Percentiles rank a stretch among this genome's conserved stretches.
Evolutionary conservation across 306 rosid species (phyloP).

Genomic region (Amphicarpaea edgeworthii): DNA sequence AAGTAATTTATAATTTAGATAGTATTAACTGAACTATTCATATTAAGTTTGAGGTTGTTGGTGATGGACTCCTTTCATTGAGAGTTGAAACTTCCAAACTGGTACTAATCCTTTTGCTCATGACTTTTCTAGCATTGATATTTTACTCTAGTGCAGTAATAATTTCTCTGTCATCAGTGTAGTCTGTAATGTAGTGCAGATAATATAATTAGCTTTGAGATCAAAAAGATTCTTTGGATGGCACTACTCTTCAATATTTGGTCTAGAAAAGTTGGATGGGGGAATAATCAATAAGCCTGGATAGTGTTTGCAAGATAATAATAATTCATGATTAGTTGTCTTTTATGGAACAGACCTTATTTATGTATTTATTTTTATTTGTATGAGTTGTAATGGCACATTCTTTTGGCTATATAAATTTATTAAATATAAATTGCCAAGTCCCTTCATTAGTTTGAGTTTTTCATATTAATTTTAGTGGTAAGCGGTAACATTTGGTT

Average conservation of each 20-base stretch:
- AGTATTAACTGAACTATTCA: background rate
- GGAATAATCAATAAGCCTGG: constrained; percentile 10
- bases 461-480: constrained; percentile 33
- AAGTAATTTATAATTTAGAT: constrained; percentile 23
- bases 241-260: constrained; percentile 15
- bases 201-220: constrained; percentile 32
- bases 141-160: background rate
- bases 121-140: background rate
- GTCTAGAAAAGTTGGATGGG: constrained; percentile 17
- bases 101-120: constrained; percentile 17
- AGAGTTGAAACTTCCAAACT: background rate
- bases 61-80: constrained; percentile 15
- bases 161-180: constrained; percentile 1
- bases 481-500: constrained; percentile 40
- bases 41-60: constrained; percentile 28
- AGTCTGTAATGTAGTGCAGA: background rate
- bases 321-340: constrained; percentile 19
- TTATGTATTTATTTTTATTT: background rate
- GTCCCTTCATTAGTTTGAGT: constrained; percentile 23
- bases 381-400: background rate
- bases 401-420: constrained; percentile 16
- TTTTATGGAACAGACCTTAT: constrained; percentile 12
- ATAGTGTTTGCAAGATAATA: background rate
- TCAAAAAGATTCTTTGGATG: constrained; percentile 16
- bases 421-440: constrained; percentile 14